phyloP scores from a whole-genome alignment of 345 rosid genomes.

The Nephelium lappaceum region DNA sequence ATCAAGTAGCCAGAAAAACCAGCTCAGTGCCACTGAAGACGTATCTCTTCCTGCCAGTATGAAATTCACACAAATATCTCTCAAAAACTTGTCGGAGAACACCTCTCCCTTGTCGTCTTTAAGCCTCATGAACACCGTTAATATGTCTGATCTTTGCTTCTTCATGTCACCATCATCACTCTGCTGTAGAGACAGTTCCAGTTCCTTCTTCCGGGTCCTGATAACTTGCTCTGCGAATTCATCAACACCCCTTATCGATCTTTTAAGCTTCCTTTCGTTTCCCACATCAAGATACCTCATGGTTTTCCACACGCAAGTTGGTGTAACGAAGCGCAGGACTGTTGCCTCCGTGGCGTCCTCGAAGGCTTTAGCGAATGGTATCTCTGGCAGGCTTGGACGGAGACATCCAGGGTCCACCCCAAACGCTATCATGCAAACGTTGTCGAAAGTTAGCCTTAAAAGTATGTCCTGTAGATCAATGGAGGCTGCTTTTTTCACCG shows the following conservation, averaged over 20 bases:
- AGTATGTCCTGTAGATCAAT: slow-evolving; percentile 84
- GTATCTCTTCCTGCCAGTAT: slow-evolving; percentile 98
- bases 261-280: slow-evolving; percentile 72
- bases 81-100: slow-evolving; percentile 77
- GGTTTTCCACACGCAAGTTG: slow-evolving; percentile 81
- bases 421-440: slow-evolving; percentile 91
- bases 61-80: slow-evolving; percentile 91
- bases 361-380: slow-evolving; percentile 85
- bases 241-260: slow-evolving; percentile 70
- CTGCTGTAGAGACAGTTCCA: slow-evolving; percentile 25
- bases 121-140: slow-evolving; percentile 69
- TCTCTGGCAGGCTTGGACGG: slow-evolving; percentile 54
- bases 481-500: slow-evolving; percentile 36
- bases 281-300: slow-evolving; percentile 73
- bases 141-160: slow-evolving; percentile 61
- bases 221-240: slow-evolving; percentile 81
- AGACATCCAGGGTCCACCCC: slow-evolving; percentile 96
- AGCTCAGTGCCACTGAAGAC: slow-evolving; percentile 89
- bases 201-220: slow-evolving; percentile 72
- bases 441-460: slow-evolving; percentile 81
- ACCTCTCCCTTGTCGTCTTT: slow-evolving; percentile 58
- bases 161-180: slow-evolving; percentile 22
- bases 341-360: slow-evolving; percentile 92
- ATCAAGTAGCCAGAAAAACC: slow-evolving; percentile 92
- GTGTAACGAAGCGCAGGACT: slow-evolving; percentile 65